Evolutionary conservation across 208 protist species (phyloP).

Genomic region (Trypanosoma scelopori): DNA sequence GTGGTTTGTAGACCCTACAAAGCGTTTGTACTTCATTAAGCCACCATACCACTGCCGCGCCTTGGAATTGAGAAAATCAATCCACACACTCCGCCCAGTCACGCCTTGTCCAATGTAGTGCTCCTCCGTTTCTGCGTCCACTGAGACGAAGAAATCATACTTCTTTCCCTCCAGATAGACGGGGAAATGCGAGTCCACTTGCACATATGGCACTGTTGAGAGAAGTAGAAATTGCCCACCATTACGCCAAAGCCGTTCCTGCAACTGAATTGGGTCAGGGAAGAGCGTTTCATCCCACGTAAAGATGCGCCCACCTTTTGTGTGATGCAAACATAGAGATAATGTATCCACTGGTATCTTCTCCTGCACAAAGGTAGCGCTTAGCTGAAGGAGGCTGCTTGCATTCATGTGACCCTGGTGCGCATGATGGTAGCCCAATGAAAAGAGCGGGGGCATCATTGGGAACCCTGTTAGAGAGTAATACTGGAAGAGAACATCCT

Average conservation of each 20-base stretch:
- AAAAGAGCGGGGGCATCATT: conserved; percentile 92
- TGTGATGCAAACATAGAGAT: conserved; percentile 23
- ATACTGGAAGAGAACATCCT: conserved; percentile 91
- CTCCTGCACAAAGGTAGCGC: conserved; percentile 18
- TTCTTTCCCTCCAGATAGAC: conserved; percentile 67
- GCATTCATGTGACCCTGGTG: background rate
- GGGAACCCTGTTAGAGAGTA: conserved; percentile 92
- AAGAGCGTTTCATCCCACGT: conserved; percentile 73
- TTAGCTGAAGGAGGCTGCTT: conserved; percentile 10
- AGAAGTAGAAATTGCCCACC: conserved; percentile 92
- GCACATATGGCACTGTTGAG: conserved; percentile 97
- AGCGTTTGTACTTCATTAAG: conserved; percentile 86
- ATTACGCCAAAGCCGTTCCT: conserved; percentile 58
- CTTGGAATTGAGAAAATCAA: conserved; percentile 87
- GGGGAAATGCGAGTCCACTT: conserved; percentile 61
- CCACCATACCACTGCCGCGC: conserved; percentile 90
- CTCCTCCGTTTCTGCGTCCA: conserved; percentile 29
- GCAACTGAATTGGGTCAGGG: conserved; percentile 88
- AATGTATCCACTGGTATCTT: conserved; percentile 52
- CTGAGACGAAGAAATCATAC: conserved; percentile 84
- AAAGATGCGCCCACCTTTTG: conserved; percentile 35
- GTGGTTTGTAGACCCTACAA: conserved; percentile 86
- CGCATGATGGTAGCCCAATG: conserved; percentile 95
- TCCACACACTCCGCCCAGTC: conserved; percentile 68
- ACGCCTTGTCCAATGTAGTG: conserved; percentile 93